These are phyloP conservation scores for Plectosphaerella sp. DNA, from an alignment of 2,329 filamentous ascomycete genomes.

Conservation along the genomic window DNA sequence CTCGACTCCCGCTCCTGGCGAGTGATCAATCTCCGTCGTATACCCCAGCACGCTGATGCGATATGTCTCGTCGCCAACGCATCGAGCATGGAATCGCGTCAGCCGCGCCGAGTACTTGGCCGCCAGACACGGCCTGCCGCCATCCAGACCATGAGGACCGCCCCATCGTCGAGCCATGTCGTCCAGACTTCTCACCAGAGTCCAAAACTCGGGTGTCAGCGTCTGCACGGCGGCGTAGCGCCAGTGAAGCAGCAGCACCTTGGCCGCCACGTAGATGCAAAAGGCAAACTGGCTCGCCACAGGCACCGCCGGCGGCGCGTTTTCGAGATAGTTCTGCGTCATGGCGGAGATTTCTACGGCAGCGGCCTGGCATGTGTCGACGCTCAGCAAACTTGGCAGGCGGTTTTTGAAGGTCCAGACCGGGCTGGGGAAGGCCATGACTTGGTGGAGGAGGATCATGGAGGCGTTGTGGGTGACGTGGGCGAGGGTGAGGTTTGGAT, in stretches of 20 bases:
- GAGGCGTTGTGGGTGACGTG: constrained; percentile 31
- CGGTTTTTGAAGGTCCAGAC: constrained; percentile 5
- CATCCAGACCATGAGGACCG: constrained; percentile 3
- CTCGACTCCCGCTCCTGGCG: not conserved
- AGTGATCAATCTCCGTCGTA: constrained; percentile 7
- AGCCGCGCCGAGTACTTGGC: constrained; percentile 10
- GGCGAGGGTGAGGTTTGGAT: constrained; percentile 28
- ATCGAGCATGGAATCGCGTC: constrained; percentile 6
- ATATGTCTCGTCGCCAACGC: constrained; percentile 3
- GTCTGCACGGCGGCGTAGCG: constrained; percentile 15
- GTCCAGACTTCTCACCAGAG: constrained; percentile 13
- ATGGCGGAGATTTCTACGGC: constrained; percentile 37
- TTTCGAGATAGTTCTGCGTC: constrained; percentile 32
- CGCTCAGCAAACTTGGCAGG: constrained; percentile 27
- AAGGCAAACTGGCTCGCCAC: constrained; percentile 34
- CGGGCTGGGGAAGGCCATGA: constrained; percentile 19
- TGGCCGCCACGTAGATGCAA: constrained; percentile 33
- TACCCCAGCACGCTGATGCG: constrained; percentile 7
- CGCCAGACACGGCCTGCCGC: constrained; percentile 3
- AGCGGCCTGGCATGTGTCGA: constrained; percentile 37
- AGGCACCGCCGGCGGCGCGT: constrained; percentile 16
- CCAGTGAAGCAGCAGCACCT: constrained; percentile 29
- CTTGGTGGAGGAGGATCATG: constrained; percentile 29
- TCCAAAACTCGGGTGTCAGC: constrained; percentile 17
- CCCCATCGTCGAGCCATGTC: constrained; percentile 16